phyloP scores from a whole-genome alignment of 306 rosid species.

The Potentilla sterilis region DNA sequence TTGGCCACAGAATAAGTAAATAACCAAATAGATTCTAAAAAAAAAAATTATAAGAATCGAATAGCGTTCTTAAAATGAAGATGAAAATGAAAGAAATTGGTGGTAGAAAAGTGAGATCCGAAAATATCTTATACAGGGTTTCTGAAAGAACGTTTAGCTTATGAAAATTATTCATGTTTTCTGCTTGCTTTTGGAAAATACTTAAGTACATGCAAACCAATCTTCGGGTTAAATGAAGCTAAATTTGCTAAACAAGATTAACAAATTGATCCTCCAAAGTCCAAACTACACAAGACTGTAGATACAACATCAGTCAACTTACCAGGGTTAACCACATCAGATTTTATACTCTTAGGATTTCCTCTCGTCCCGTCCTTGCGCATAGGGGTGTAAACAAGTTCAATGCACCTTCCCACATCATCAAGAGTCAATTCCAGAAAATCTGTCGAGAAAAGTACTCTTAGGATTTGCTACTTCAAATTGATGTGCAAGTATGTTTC shows the following conservation, averaged over 20 bases:
- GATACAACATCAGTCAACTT: slow-evolving; percentile 15
- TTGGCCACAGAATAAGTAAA: background rate
- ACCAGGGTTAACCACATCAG: slow-evolving; percentile 76
- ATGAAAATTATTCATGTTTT: background rate
- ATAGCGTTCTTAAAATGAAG: background rate
- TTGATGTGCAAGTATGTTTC: slow-evolving; percentile 11
- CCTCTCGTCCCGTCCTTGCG: slow-evolving; percentile 81
- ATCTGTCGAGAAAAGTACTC: slow-evolving; percentile 41
- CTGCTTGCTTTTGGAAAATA: background rate
- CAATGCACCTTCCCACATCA: slow-evolving; percentile 72
- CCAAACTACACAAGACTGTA: background rate
- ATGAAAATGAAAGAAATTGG: background rate
- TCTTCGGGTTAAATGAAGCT: background rate
- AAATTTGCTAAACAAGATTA: background rate
- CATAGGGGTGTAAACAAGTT: slow-evolving; percentile 75
- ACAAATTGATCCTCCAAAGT: background rate
- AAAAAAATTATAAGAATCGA: background rate
- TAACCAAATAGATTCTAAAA: too few relatives aligned
- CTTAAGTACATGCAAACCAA: background rate
- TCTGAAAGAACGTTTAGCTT: background rate
- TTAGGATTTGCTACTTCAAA: slow-evolving; percentile 20
- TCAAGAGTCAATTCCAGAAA: slow-evolving; percentile 76
- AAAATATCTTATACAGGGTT: background rate
- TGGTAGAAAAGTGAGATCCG: background rate
- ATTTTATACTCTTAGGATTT: slow-evolving; percentile 47